phyloP scores from a whole-genome alignment of 306 rosid species.

The Vigna hirtella region DNA sequence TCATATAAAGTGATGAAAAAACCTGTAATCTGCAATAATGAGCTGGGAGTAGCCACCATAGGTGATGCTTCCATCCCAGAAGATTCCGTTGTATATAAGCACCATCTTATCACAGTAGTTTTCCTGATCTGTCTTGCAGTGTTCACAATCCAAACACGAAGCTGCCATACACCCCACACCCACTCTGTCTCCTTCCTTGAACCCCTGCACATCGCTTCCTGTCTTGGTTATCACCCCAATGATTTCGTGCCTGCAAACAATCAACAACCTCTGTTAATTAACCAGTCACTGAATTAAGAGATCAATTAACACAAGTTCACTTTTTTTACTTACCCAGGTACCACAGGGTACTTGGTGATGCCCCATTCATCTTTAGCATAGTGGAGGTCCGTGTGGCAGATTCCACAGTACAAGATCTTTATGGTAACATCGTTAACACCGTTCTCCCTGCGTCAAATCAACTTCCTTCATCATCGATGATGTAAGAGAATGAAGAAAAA shows the following conservation, averaged over 20 bases:
- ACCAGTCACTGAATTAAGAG: not conserved
- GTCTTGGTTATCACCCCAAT: constrained; percentile 67
- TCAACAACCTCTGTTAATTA: no score
- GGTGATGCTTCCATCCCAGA: constrained; percentile 89
- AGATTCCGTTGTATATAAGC: constrained; percentile 66
- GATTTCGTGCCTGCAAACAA: constrained; percentile 66
- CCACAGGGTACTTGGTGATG: constrained; percentile 76
- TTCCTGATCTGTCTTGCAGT: constrained; percentile 59
- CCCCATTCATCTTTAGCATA: constrained; percentile 73
- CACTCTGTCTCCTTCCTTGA: constrained; percentile 67
- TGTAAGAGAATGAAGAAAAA: not conserved
- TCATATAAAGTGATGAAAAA: no score
- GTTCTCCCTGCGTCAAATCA: constrained; percentile 58
- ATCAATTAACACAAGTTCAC: not conserved
- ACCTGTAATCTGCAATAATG: constrained; percentile 77
- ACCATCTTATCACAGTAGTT: constrained; percentile 65
- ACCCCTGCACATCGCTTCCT: constrained; percentile 68
- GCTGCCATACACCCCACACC: constrained; percentile 84
- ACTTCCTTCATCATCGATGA: not conserved
- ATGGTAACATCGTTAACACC: constrained; percentile 72
- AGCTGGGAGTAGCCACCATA: constrained; percentile 78
- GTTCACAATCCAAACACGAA: constrained; percentile 68
- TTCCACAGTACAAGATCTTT: constrained; percentile 67
- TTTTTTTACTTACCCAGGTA: constrained; percentile 63
- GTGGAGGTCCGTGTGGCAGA: constrained; percentile 85